phyloP scores from a whole-genome alignment of 352 stramenopile genomes.

The Phytopythium vexans region DNA sequence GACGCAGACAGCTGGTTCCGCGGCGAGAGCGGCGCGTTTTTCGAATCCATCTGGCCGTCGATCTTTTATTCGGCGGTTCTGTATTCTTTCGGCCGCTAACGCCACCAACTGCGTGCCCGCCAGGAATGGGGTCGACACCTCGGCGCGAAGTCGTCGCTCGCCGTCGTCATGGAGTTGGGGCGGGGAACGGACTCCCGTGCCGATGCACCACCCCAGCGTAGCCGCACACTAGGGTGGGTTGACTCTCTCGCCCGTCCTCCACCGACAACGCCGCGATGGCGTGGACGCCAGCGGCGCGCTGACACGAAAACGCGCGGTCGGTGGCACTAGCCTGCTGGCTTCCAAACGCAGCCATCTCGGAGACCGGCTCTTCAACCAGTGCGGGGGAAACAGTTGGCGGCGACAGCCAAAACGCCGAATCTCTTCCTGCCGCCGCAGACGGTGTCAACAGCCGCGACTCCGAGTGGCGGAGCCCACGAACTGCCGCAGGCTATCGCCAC shows the following conservation, averaged over 20 bases:
- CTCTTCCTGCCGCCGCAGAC: background rate
- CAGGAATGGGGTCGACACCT: no score
- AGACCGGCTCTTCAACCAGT: slow-evolving; percentile 10
- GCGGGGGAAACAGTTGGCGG: slow-evolving; percentile 4
- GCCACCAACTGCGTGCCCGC: slow-evolving; percentile 1
- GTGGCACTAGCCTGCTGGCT: slow-evolving; percentile 4
- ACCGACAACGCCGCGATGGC: background rate
- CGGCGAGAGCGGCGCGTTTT: background rate
- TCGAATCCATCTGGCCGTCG: slow-evolving; percentile 3
- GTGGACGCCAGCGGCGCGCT: background rate
- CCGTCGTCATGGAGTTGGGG: no score
- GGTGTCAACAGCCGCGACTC: slow-evolving; percentile 1
- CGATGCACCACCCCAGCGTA: no score
- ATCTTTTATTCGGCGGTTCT: no score
- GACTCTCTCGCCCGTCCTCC: no score
- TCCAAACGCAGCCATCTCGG: background rate
- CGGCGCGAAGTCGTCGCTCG: no score
- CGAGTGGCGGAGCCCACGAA: background rate
- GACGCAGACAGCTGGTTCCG: slow-evolving; percentile 5
- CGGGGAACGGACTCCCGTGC: no score
- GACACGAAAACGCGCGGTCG: slow-evolving; percentile 1
- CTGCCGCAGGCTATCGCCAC: slow-evolving; percentile 2
- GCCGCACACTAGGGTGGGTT: no score
- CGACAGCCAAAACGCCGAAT: background rate
- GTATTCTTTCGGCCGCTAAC: background rate